These are phyloP conservation scores for Vitis amurensis DNA, from an alignment of 164 flowering plant species.

Conservation along the genomic window DNA sequence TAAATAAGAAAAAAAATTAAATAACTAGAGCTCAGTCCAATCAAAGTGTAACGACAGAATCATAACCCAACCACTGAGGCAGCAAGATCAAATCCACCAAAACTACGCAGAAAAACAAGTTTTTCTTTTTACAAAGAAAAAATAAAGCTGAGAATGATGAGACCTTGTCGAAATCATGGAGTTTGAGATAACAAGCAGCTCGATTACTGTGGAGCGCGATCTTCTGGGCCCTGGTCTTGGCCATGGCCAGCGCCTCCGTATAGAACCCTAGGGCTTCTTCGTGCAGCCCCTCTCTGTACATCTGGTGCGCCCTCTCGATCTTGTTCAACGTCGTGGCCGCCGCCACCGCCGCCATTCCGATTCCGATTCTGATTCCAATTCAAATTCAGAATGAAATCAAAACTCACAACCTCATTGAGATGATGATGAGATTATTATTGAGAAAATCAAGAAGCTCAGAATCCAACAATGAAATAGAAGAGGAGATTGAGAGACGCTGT, in stretches of 20 bases:
- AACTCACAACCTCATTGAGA: background rate
- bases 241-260: constrained; percentile 79
- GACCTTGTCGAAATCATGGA: constrained; percentile 81
- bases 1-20: too few relatives aligned
- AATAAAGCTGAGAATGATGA: background rate
- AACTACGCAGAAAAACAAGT: background rate
- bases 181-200: constrained; percentile 86
- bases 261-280: constrained; percentile 71
- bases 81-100: background rate
- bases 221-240: constrained; percentile 75
- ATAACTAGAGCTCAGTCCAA: too few relatives aligned
- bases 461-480: too few relatives aligned
- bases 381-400: background rate
- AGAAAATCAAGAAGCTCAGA: too few relatives aligned
- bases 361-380: background rate
- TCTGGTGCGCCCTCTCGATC: constrained; percentile 87
- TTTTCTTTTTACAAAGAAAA: background rate
- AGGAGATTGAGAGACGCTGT: too few relatives aligned
- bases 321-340: constrained; percentile 36
- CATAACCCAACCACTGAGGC: too few relatives aligned
- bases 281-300: constrained; percentile 85
- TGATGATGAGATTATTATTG: too few relatives aligned
- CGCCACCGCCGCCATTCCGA: constrained; percentile 13
- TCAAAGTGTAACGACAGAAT: too few relatives aligned
- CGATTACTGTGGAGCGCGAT: constrained; percentile 93